Conservation (phyloP, 2,329 filamentous ascomycete species). For the Westerdykella sp. region DNA sequence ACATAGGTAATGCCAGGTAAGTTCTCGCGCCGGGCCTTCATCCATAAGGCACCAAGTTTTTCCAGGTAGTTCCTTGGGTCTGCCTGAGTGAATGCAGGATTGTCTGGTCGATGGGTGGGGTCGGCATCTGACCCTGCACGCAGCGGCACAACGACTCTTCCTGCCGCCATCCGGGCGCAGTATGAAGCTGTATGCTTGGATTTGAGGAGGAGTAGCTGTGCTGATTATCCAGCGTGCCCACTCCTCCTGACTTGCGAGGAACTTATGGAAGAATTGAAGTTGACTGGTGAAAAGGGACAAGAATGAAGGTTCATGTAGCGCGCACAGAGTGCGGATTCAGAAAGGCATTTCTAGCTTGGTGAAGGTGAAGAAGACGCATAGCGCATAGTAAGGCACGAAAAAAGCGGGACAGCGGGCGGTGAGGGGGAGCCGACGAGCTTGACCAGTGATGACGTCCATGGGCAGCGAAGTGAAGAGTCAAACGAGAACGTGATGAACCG, state of each 20-base stretch:
- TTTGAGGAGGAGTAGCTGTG: too few species aligned
- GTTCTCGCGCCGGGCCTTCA: constrained; percentile 39
- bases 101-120: constrained; percentile 19
- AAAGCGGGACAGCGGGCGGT: too few species aligned
- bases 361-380: not conserved
- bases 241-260: not conserved
- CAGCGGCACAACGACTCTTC: constrained; percentile 18
- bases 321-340: too few species aligned
- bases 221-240: too few species aligned
- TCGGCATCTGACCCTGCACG: constrained; percentile 33
- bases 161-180: constrained; percentile 1
- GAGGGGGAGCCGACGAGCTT: too few species aligned
- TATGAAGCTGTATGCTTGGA: too few species aligned
- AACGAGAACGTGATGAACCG: too few species aligned
- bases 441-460: too few species aligned
- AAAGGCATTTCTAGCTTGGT: not conserved
- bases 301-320: too few species aligned
- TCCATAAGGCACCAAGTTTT: constrained; percentile 46
- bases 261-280: not conserved
- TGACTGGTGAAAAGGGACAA: not conserved
- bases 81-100: constrained; percentile 22
- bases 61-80: constrained; percentile 43
- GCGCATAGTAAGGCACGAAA: too few species aligned
- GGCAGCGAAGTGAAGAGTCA: too few species aligned
- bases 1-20: constrained; percentile 40